Percentiles rank a stretch among this genome's conserved stretches.
Conservation (phyloP, 108 stramenopile genomes). For the Cyclostephanos tholiformis region DNA sequence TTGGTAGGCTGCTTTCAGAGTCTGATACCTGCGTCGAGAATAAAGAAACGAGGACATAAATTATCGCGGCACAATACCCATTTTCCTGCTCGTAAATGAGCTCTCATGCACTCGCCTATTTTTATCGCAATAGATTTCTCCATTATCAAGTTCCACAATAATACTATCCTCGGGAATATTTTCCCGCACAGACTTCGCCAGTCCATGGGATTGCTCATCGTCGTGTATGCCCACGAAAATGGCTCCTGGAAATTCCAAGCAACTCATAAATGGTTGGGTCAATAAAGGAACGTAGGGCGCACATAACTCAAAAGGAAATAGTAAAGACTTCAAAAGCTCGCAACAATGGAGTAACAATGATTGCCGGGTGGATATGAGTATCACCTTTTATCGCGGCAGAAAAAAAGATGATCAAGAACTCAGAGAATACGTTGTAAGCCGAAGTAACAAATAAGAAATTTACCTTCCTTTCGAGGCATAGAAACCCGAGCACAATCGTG, state of each 20-base stretch:
- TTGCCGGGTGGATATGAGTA: conserved; percentile 78
- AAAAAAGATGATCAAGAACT: neutral
- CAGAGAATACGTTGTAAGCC: neutral
- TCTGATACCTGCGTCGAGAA: conserved; percentile 44
- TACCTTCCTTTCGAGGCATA: conserved; percentile 83
- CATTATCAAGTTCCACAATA: conserved; percentile 80
- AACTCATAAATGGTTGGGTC: conserved; percentile 83
- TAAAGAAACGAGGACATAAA: conserved; percentile 8
- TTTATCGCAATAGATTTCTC: conserved; percentile 73
- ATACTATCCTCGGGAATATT: conserved; percentile 83
- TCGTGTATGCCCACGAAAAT: conserved; percentile 89
- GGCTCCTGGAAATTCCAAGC: conserved; percentile 85
- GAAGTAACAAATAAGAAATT: neutral
- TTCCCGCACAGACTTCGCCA: conserved; percentile 64
- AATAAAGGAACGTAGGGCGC: conserved; percentile 87
- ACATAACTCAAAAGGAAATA: conserved; percentile 86
- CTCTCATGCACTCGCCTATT: conserved; percentile 39
- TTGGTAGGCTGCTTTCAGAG: conserved; percentile 72
- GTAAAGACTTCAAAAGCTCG: conserved; percentile 74
- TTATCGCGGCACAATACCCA: neutral
- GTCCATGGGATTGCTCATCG: conserved; percentile 62
- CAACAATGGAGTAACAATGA: conserved; percentile 83
- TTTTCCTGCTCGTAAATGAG: neutral
- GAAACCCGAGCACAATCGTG: conserved; percentile 78
- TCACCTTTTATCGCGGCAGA: conserved; percentile 42